Evolutionary conservation across 257 asterid species (phyloP).

Genomic region (Solanum neorickii): DNA sequence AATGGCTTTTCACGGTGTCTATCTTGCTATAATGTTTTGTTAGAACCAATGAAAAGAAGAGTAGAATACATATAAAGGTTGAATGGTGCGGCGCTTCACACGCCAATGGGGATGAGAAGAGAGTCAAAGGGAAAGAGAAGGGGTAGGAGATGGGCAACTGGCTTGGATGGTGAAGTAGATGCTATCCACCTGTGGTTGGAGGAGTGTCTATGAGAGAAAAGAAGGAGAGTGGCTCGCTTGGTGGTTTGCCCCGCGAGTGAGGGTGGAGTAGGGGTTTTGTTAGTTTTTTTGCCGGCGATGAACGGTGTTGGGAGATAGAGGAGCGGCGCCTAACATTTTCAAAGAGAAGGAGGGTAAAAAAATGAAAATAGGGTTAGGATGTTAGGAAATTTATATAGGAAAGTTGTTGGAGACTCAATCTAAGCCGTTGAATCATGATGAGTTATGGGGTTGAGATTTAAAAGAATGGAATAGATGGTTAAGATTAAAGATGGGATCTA

Average conservation of each 20-base stretch:
- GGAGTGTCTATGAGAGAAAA: neutral
- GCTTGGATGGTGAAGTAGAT: neutral
- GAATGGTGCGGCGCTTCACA: no score
- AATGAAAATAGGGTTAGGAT: neutral
- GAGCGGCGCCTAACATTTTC: neutral
- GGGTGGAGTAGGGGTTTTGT: neutral
- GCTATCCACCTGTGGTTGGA: neutral
- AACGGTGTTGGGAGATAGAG: neutral
- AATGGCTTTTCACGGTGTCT: neutral
- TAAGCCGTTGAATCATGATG: neutral
- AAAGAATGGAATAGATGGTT: neutral
- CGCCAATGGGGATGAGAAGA: neutral
- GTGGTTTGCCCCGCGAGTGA: neutral
- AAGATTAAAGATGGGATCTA: neutral
- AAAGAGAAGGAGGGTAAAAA: neutral
- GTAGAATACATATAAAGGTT: neutral
- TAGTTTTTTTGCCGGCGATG: neutral
- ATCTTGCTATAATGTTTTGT: accelerated
- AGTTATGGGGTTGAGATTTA: neutral
- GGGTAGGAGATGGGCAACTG: accelerated
- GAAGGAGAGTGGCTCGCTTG: neutral
- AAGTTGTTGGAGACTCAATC: neutral
- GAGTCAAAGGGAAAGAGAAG: neutral
- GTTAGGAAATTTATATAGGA: neutral
- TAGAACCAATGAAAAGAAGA: neutral